Evolutionary conservation across 495 filamentous ascomycete genomes (phyloP).

Genomic region (Xylaria telfairii): DNA sequence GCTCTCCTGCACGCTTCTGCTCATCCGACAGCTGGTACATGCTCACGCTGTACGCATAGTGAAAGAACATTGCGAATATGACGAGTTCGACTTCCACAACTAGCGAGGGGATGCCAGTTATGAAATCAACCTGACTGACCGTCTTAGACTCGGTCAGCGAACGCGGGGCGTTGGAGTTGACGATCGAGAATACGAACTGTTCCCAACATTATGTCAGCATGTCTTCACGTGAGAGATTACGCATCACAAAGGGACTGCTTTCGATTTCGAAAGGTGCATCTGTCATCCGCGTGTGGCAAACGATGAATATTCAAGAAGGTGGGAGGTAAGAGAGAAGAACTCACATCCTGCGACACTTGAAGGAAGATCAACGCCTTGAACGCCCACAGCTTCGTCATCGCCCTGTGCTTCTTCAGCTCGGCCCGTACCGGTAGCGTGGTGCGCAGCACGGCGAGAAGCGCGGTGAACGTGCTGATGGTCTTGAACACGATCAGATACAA

Average conservation of each 20-base stretch:
- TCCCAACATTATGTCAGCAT: not conserved
- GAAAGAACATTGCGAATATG: conserved; percentile 24
- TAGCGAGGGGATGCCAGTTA: conserved; percentile 21
- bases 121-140: conserved; percentile 18
- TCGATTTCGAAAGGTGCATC: not conserved
- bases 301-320: not conserved
- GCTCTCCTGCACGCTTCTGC: conserved; percentile 10
- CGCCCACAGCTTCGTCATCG: conserved; percentile 22
- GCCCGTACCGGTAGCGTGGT: not conserved
- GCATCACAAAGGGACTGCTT: not conserved
- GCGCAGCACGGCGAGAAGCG: conserved; percentile 10
- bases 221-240: not conserved
- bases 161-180: conserved; percentile 4
- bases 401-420: conserved; percentile 17
- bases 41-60: conserved; percentile 23
- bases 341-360: conserved; percentile 17
- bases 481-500: conserved; percentile 15
- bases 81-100: conserved; percentile 22
- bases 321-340: not conserved
- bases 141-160: conserved; percentile 5
- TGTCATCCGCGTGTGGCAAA: not conserved
- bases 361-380: conserved; percentile 21
- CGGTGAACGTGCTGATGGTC: conserved; percentile 20
- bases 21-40: conserved; percentile 19
- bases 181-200: conserved; percentile 18